phyloP scores from a whole-genome alignment of 495 filamentous ascomycete genomes.

The Aspergillus egyptiacus region DNA sequence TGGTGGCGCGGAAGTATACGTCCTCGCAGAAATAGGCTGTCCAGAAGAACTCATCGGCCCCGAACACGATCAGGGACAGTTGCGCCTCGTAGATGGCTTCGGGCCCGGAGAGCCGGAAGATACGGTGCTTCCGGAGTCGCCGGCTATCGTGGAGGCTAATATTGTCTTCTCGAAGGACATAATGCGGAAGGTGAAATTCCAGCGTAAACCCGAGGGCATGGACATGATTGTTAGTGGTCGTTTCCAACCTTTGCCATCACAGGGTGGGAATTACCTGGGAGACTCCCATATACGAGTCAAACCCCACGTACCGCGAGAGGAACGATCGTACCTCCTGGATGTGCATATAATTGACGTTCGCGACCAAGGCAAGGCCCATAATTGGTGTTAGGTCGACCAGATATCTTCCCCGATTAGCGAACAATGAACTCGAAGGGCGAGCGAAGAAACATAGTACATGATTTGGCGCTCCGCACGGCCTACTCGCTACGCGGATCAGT shows the following conservation, averaged over 20 bases:
- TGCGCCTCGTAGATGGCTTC: slow-evolving; percentile 25
- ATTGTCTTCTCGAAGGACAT: slow-evolving; percentile 16
- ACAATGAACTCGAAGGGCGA: not conserved
- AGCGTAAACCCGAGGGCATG: slow-evolving; percentile 17
- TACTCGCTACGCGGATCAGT: slow-evolving; percentile 4
- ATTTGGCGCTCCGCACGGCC: slow-evolving; percentile 13
- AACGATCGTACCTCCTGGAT: slow-evolving; percentile 16
- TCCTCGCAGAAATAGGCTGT: not conserved
- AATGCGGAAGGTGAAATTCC: slow-evolving; percentile 30
- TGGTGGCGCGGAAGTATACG: not conserved
- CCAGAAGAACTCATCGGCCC: slow-evolving; percentile 9
- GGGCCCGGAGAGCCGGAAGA: slow-evolving; percentile 4
- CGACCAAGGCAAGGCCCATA: slow-evolving; percentile 12
- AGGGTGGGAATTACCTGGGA: slow-evolving; percentile 12
- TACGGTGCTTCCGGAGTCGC: slow-evolving; percentile 15
- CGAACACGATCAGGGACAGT: slow-evolving; percentile 23
- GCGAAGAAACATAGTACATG: slow-evolving; percentile 5
- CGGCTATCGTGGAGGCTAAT: slow-evolving; percentile 12
- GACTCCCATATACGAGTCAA: slow-evolving; percentile 17
- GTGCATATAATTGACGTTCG: slow-evolving; percentile 10
- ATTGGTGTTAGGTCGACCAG: slow-evolving; percentile 17
- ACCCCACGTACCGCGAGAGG: slow-evolving; percentile 17
- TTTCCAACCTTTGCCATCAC: not conserved
- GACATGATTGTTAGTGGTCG: not conserved
- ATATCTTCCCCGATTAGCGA: slow-evolving; percentile 12